Evolutionary conservation across 2,329 filamentous ascomycete species (phyloP), one percentile per base, ranked within the genome.

Genomic region (Exophiala calicioides): DNA sequence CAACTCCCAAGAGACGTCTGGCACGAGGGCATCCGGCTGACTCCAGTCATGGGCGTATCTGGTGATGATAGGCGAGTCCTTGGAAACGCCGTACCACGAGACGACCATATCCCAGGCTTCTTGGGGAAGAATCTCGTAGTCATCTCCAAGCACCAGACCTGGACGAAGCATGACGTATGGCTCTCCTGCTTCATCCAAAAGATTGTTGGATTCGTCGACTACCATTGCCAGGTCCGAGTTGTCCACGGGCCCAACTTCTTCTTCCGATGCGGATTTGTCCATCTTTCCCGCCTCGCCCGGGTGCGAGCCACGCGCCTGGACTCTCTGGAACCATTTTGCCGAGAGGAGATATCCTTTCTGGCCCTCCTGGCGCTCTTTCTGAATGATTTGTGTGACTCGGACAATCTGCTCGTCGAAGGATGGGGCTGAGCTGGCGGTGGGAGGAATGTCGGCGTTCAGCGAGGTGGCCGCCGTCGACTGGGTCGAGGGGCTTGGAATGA

Each of bases 81-180:
- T 71, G 47, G 80, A 81, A 45, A 91, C 62, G 9, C 89, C 89
- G 60, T 96, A 94, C 88, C 88, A 94, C 37, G 81, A 77, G 50
- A 86, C 70, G 16, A 97, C 79, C 52, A 90, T 70, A 41, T 88
- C 80, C 89, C 90, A 97, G 3, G 88, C 90, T 46, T 85, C 80
- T 52, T 81, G 74, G 1, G 90, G 86, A 36, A 97, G 80, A 21
- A 93, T 73, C 59, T 88, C 81, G 59, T 88, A 91, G 43, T 89
- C 80, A 24, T 86, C 81, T n/a, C 75, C 71, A 34, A 83, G 76
- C 34, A 68, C 60, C 35, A 84, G 69, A 12, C 84, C 88, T 1
- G 80, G 80, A 57, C 83, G 86, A 33, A 97, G 75, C 3, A 86
- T 83, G 23, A 91, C 79, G 60, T 90, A 95, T 0, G 59, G 61